These are phyloP conservation scores for Coemansia guatemalensis DNA, from an alignment of 192 early-diverging fungal genomes.

Conservation along the genomic window DNA sequence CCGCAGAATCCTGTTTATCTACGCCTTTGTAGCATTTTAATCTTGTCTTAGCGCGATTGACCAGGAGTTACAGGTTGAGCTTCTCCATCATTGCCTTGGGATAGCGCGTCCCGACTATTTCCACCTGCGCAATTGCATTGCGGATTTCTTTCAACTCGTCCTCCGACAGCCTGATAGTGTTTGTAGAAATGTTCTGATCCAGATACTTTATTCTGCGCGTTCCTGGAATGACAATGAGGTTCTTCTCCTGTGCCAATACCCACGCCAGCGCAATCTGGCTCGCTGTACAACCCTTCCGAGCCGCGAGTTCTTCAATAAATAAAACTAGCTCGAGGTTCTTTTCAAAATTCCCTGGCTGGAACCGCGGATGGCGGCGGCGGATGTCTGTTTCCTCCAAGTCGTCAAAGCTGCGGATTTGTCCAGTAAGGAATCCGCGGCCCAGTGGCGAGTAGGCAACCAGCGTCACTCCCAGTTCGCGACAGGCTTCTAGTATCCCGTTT, in stretches of 20 bases:
- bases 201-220: conserved; percentile 54
- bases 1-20: no score
- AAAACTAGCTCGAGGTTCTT: conserved; percentile 64
- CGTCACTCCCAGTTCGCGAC: conserved; percentile 71
- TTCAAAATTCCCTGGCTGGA: conserved; percentile 59
- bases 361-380: conserved; percentile 54
- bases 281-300: conserved; percentile 52
- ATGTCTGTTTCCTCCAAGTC: conserved; percentile 58
- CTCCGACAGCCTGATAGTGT: conserved; percentile 21
- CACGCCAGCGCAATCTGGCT: conserved; percentile 64
- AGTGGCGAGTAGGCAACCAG: conserved; percentile 74
- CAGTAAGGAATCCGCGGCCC: conserved; percentile 68
- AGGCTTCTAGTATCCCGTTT: conserved; percentile 66
- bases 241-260: conserved; percentile 57
- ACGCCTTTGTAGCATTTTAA: no score
- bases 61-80: no score
- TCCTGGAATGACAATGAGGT: conserved; percentile 59
- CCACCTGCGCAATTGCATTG: not conserved
- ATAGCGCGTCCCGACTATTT: no score
- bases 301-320: conserved; percentile 50
- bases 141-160: conserved; percentile 33
- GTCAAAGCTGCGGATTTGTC: conserved; percentile 56
- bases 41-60: no score
- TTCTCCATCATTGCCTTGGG: no score
- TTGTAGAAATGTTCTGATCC: conserved; percentile 32